A percentile compares a stretch with the other conserved stretches of the same genome.
Conservation (phyloP, 305 asterid species). For the Salvia sclarea region DNA sequence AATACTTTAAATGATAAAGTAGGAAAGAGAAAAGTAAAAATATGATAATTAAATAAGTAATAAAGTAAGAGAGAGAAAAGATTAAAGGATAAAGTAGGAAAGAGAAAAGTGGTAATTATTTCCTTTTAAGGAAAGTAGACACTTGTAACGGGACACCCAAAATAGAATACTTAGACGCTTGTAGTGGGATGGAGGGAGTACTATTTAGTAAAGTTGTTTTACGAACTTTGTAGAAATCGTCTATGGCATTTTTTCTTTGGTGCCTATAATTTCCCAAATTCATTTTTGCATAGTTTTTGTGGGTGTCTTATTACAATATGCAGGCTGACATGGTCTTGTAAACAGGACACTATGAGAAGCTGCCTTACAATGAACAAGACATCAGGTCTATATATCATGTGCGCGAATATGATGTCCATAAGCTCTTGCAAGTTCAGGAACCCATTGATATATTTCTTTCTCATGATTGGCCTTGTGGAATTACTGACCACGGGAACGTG, state of each 20-base stretch:
- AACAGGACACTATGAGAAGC: constrained; percentile 88
- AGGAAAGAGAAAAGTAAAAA: too few species aligned
- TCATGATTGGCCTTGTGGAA: constrained; percentile 97
- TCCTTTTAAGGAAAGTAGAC: too few species aligned
- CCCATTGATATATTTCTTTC: constrained; percentile 94
- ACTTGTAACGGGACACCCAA: too few species aligned
- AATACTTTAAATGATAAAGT: too few species aligned
- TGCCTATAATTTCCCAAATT: background rate
- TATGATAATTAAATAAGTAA: too few species aligned
- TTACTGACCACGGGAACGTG: constrained; percentile 73
- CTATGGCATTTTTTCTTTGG: background rate
- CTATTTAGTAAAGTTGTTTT: constrained; percentile 1
- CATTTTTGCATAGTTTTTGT: constrained; percentile 16
- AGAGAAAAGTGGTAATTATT: too few species aligned
- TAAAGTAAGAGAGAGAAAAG: too few species aligned
- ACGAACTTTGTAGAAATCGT: background rate
- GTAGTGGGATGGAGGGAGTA: too few species aligned
- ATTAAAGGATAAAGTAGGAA: too few species aligned
- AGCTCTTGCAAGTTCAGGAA: constrained; percentile 91
- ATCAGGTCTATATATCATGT: constrained; percentile 90
- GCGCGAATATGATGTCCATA: constrained; percentile 89
- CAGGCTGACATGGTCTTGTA: constrained; percentile 30
- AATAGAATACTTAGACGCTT: too few species aligned
- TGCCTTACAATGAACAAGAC: constrained; percentile 75
- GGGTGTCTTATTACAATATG: constrained; percentile 9